Percentiles rank a stretch among this genome's conserved stretches.
phyloP scores from a whole-genome alignment of 495 filamentous ascomycete species.

The Aspergillus nidulans region DNA sequence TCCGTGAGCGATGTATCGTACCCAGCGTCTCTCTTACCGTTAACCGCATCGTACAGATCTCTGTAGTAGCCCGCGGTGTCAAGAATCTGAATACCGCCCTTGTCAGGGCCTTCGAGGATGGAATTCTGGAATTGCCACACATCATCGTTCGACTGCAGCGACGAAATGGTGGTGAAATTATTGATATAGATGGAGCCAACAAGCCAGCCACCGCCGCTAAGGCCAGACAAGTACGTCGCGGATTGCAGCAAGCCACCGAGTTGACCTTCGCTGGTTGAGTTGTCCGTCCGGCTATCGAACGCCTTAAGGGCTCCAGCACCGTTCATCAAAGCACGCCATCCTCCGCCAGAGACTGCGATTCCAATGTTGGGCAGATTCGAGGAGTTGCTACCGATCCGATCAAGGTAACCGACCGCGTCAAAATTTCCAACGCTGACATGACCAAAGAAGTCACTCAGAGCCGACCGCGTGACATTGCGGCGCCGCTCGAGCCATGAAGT shows the following conservation, averaged over 20 bases:
- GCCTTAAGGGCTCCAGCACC: conserved; percentile 79
- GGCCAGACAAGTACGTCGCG: conserved; percentile 72
- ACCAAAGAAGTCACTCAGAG: conserved; percentile 64
- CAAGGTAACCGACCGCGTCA: conserved; percentile 68
- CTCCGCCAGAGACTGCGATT: conserved; percentile 55
- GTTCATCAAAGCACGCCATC: conserved; percentile 79
- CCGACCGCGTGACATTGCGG: conserved; percentile 52
- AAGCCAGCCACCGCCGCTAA: conserved; percentile 89
- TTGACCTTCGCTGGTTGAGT: conserved; percentile 58
- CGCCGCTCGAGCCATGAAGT: conserved; percentile 58
- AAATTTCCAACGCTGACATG: conserved; percentile 67
- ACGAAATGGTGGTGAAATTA: conserved; percentile 72
- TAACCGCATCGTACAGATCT: conserved; percentile 56
- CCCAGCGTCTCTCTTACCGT: conserved; percentile 61
- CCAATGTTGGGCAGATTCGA: conserved; percentile 59
- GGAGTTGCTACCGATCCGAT: conserved; percentile 45
- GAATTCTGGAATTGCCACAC: conserved; percentile 72
- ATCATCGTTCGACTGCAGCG: conserved; percentile 50
- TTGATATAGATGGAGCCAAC: conserved; percentile 83
- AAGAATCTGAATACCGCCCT: conserved; percentile 42
- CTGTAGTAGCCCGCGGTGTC: conserved; percentile 59
- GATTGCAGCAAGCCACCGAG: conserved; percentile 80
- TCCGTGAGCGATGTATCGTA: conserved; percentile 77
- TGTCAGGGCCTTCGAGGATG: conserved; percentile 62
- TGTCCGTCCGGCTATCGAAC: conserved; percentile 68